Evolutionary conservation across 257 asterid genomes (phyloP).

Genomic region (Linaria vulgaris): DNA sequence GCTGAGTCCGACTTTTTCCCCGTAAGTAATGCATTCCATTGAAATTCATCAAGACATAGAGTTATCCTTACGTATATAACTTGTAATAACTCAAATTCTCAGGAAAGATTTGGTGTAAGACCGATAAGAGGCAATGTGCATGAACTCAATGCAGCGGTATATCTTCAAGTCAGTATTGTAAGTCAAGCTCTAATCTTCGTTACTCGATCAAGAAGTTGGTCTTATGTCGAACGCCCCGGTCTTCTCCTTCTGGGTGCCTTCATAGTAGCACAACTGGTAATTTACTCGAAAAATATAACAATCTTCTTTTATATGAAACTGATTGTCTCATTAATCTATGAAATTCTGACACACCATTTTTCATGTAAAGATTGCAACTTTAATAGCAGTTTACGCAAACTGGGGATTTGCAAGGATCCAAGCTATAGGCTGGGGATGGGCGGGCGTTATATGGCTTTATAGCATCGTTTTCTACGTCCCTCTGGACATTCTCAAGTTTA

Average conservation of each 20-base stretch:
- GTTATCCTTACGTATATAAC: not conserved
- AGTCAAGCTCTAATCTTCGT: conserved; percentile 69
- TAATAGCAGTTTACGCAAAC: conserved; percentile 47
- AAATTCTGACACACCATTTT: not conserved
- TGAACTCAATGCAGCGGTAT: conserved; percentile 51
- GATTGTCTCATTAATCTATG: no score
- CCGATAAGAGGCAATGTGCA: conserved; percentile 32
- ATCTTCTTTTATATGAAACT: not conserved
- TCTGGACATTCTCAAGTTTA: conserved; percentile 52
- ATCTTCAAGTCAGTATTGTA: conserved; percentile 62
- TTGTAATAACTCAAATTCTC: not conserved
- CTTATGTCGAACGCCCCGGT: conserved; percentile 51
- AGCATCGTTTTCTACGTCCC: conserved; percentile 47
- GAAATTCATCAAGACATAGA: not conserved
- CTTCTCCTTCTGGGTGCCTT: conserved; percentile 49
- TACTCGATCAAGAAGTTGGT: conserved; percentile 62
- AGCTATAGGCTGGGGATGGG: conserved; percentile 67
- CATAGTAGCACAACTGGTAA: conserved; percentile 48
- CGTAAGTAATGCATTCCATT: conserved; percentile 19
- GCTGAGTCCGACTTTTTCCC: conserved; percentile 43
- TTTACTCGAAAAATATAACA: not conserved
- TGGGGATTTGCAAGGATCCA: conserved; percentile 54
- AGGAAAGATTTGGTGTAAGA: conserved; percentile 49
- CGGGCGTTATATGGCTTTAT: conserved; percentile 54
- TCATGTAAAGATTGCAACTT: conserved; percentile 43